Evolutionary conservation across 148 eudicot genomes (phyloP), one percentile per base, ranked within the genome.

Genomic region (Dianthus caryophyllus): DNA sequence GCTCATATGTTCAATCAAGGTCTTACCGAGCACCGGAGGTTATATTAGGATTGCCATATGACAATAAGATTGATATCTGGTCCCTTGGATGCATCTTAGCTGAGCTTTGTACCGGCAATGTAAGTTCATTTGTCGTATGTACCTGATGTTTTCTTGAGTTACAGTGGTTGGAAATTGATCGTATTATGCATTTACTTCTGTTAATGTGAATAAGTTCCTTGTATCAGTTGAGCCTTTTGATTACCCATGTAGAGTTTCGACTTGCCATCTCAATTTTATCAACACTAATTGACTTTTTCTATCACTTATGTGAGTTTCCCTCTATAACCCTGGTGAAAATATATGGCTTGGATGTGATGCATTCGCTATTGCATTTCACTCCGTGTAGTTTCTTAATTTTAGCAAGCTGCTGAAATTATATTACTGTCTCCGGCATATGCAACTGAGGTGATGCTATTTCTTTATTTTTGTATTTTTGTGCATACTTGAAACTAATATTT

Each of bases 1-100:
- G 96, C 67, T 93, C 96, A 47, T 93, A 93, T 76, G 98, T 93
- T 71, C 98, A 93, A 51, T 93, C 98, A 54, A 81, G 98, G 69
- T 93, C 98, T 13, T 93, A 93, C 71, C 88, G 98, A 20, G 98
- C 98, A 17, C 98, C 98, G 29, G 98, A 93, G 76, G 98, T 93
- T 69, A 87, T 93, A 63, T 73, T 93, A 77, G 98, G 98, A 52
- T 85, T 93, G 68, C 80, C 96, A 17, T 93, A 93, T 84, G 91
- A 86, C 76, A 89, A 89, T 72, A 93, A 90, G 78, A 93, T 93
- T 47, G 98, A 93, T 75, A 65, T 93, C 47, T 93, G 98, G 98
- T 93, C 98, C 18, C 98, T 93, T 61, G 98, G 98, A 22, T 93
- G 98, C 95, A 93, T 93, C 75, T 81, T 93, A 77, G 91, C 98